Percentiles rank a stretch among this genome's conserved stretches.
phyloP scores from a whole-genome alignment of 2,329 filamentous ascomycete species.

The Paraphoma chrysanthemicola region DNA sequence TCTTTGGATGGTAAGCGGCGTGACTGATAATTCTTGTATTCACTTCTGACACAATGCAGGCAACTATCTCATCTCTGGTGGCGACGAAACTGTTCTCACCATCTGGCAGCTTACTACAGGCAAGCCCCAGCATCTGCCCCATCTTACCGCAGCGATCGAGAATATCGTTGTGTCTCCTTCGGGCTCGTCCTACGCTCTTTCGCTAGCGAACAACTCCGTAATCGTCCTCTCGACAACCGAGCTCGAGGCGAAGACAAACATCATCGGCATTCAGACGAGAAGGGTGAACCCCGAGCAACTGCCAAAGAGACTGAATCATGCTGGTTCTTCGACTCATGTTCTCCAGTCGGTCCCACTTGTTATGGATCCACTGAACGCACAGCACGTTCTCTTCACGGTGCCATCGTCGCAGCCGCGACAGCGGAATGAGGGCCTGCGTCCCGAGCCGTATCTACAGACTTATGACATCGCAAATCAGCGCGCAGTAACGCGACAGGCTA shows the following conservation, averaged over 20 bases:
- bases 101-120: slow-evolving; percentile 93
- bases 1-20: slow-evolving; percentile 77
- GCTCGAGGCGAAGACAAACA: slow-evolving; percentile 81
- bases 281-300: slow-evolving; percentile 37
- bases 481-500: slow-evolving; percentile 83
- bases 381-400: slow-evolving; percentile 56
- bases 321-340: slow-evolving; percentile 24
- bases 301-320: slow-evolving; percentile 25
- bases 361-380: slow-evolving; percentile 50
- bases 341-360: slow-evolving; percentile 45
- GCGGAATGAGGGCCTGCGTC: slow-evolving; percentile 36
- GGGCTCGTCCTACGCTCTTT: slow-evolving; percentile 82
- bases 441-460: slow-evolving; percentile 75
- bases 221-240: slow-evolving; percentile 92
- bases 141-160: slow-evolving; percentile 84
- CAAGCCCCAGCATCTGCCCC: slow-evolving; percentile 83
- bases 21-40: slow-evolving; percentile 6
- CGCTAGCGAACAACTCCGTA: slow-evolving; percentile 88
- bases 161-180: slow-evolving; percentile 81
- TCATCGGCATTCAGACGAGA: slow-evolving; percentile 77
- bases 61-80: slow-evolving; percentile 93
- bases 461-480: slow-evolving; percentile 83
- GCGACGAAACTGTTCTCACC: slow-evolving; percentile 85
- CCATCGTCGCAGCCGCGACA: slow-evolving; percentile 58
- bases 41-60: slow-evolving; percentile 56